phyloP scores from a whole-genome alignment of 202 grass and related monocot genomes.

The Eragrostis tef region DNA sequence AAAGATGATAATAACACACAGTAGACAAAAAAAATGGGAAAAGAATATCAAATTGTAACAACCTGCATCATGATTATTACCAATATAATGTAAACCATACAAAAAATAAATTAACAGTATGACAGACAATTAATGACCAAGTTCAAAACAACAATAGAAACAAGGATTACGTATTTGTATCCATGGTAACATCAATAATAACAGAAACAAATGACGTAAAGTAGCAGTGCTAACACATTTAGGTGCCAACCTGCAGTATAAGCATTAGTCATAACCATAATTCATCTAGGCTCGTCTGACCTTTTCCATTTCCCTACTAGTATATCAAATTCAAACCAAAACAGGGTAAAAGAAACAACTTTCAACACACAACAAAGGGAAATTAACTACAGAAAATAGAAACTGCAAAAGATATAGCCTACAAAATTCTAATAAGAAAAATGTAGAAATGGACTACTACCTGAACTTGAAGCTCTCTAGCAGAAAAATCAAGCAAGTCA shows the following conservation, averaged over 20 bases:
- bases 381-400: slow-evolving; percentile 36
- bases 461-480: slow-evolving; percentile 97
- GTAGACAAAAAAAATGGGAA: slow-evolving; percentile 1
- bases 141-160: slow-evolving; percentile 12
- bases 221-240: slow-evolving; percentile 10
- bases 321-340: slow-evolving; percentile 8
- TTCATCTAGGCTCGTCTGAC: too few species aligned
- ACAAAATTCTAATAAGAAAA: too few species aligned
- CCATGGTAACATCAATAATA: slow-evolving; percentile 4
- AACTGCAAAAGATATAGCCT: too few species aligned
- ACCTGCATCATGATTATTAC: slow-evolving; percentile 6
- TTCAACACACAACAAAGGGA: not conserved
- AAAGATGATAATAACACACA: slow-evolving; percentile 29
- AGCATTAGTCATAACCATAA: slow-evolving; percentile 7
- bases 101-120: not conserved
- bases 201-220: slow-evolving; percentile 28
- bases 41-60: slow-evolving; percentile 16
- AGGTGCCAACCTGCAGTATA: not conserved
- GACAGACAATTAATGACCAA: not conserved
- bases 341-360: slow-evolving; percentile 19
- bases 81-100: slow-evolving; percentile 6
- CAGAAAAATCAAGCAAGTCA: slow-evolving; percentile 87
- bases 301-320: slow-evolving; percentile 14
- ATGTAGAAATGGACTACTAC: slow-evolving; percentile 44
- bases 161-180: not conserved